A percentile compares a stretch with the other conserved stretches of the same genome.
phyloP scores from a whole-genome alignment of 371 early-diverging fungal genomes.

The Mucor circinelloides region DNA sequence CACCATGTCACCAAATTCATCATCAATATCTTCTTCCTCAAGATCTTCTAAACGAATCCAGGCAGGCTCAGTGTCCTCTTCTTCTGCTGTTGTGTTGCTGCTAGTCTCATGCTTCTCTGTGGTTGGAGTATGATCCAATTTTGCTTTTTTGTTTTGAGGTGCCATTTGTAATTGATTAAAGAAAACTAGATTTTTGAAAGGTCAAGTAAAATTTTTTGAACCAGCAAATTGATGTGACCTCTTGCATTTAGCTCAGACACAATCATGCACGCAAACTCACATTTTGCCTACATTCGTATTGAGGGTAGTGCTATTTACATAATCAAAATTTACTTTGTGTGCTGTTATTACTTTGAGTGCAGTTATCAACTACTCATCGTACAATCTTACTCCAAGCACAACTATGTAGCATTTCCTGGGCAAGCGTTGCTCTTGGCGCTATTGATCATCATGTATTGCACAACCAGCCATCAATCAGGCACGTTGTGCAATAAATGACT shows the following conservation, averaged over 20 bases:
- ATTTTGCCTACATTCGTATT: too few species aligned
- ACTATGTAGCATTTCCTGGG: too few species aligned
- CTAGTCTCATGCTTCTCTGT: not conserved
- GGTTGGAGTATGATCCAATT: slow-evolving; percentile 1
- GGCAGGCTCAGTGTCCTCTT: slow-evolving; percentile 19
- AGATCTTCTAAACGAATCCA: slow-evolving; percentile 35
- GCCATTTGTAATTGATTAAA: slow-evolving; percentile 7
- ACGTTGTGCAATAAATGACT: too few species aligned
- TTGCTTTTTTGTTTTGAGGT: slow-evolving; percentile 7
- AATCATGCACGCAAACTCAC: too few species aligned
- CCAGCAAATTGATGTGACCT: slow-evolving; percentile 1
- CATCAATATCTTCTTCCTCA: slow-evolving; percentile 40
- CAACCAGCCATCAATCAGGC: too few species aligned
- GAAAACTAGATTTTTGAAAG: not conserved
- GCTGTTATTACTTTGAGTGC: too few species aligned
- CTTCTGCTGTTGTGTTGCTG: not conserved
- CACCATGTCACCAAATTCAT: slow-evolving; percentile 63
- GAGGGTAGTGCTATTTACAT: too few species aligned
- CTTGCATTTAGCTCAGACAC: not conserved
- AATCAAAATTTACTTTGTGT: too few species aligned
- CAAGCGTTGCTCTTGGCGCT: too few species aligned
- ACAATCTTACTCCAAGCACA: too few species aligned
- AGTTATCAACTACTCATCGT: too few species aligned
- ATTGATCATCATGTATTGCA: too few species aligned
- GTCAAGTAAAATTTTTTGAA: not conserved